Base-by-base conservation (phyloP, 2,329 filamentous ascomycete species). In the Monosporascus ibericus region DNA sequence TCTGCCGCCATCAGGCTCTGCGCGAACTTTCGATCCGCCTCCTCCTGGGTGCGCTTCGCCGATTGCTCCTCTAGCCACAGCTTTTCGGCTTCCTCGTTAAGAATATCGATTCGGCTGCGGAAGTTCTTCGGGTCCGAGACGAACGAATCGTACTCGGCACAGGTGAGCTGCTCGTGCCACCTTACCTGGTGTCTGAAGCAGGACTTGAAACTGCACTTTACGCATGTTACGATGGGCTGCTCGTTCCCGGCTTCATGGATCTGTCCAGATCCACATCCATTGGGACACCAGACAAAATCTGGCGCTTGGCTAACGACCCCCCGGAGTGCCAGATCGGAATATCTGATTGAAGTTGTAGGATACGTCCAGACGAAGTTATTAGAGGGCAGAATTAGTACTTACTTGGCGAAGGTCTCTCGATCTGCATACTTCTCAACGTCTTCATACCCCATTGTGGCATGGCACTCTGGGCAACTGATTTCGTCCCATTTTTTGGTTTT, bases 21-120 rank as follows among this genome's bases (percentile, higher is more conserved):
- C 38, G 44, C 44, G 48, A 50, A 20, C 4, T 22, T n/a, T 6
- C 9, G 14, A 44, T 69, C 67, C 14, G 67, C 55, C 17, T 71
- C 72, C 15, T 72, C 71, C 15, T 75, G 72, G n/a, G 74, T 73
- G 47, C 70, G 69, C 3, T 67, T 68, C 49, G 71, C 67, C 25
- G 72, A 67, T 11, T 11, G 34, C 22, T 37, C 30, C 14, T 44
- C 51, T 56, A 75, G 74, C 15, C 70, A 72, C 24, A 74, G 67
- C 11, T 22, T 8, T 25, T 44, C 39, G 2, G 24, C 49, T 18
- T 27, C 42, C 53, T 69, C 74, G 58, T 68, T 73, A 48, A 68
- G 70, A 47, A 52, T 54, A 46, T 63, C 63, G 50, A 62, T 57
- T 59, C 44, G 27, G 49, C 52, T 53, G 25, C 40, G 44, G 30